A percentile compares a stretch with the other conserved stretches of the same genome.
phyloP scores from a whole-genome alignment of 305 asterid genomes.

The Plantago rigida region DNA sequence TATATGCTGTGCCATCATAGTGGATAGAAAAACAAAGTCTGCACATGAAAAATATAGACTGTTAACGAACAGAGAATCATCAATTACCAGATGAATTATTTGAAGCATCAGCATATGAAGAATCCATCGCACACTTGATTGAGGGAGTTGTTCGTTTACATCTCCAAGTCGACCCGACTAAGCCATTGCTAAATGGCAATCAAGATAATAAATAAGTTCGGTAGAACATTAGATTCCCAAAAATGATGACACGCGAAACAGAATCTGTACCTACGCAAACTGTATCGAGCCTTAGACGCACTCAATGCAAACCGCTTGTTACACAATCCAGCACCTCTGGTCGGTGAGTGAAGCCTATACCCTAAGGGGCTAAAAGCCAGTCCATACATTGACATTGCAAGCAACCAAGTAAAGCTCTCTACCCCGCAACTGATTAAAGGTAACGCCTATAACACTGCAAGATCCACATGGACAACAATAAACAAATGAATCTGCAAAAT shows the following conservation, averaged over 20 bases:
- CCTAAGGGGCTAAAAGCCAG: conserved; percentile 51
- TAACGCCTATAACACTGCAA: no score
- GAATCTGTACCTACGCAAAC: conserved; percentile 29
- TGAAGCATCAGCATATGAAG: conserved; percentile 61
- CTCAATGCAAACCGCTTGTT: conserved; percentile 36
- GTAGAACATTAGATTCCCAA: neutral
- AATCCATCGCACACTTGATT: conserved; percentile 73
- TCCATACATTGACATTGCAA: conserved; percentile 48
- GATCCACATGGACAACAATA: no score
- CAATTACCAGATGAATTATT: conserved; percentile 58
- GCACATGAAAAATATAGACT: no score
- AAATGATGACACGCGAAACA: conserved; percentile 1
- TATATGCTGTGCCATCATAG: no score
- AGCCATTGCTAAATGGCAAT: conserved; percentile 33
- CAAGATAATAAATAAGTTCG: conserved; percentile 23
- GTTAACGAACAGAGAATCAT: neutral
- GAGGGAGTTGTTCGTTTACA: conserved; percentile 30
- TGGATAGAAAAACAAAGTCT: no score
- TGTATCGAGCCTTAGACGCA: conserved; percentile 33
- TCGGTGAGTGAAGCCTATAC: conserved; percentile 40
- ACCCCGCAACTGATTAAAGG: neutral
- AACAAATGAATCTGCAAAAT: no score
- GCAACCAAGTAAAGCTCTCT: neutral
- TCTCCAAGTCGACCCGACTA: conserved; percentile 39
- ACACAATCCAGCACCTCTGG: conserved; percentile 35